These are phyloP conservation scores for Quercus alba DNA, from an alignment of 306 rosid species.

Conservation along the genomic window DNA sequence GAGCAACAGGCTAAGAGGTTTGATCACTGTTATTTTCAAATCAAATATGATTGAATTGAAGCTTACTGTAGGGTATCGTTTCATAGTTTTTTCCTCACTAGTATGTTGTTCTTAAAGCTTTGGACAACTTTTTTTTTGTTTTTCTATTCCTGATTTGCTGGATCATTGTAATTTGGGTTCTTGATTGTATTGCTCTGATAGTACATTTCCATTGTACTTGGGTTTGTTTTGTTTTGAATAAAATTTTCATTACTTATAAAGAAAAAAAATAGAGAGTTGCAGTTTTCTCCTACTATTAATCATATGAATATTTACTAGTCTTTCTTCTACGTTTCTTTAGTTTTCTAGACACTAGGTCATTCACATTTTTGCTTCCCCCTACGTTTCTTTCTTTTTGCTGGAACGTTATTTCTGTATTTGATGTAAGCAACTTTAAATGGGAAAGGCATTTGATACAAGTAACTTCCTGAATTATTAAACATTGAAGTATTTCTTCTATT, in stretches of 20 bases:
- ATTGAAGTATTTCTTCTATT: no score
- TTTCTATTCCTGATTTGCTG: no score
- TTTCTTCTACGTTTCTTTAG: not conserved
- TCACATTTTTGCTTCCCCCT: not conserved
- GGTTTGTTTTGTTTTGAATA: no score
- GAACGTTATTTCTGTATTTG: not conserved
- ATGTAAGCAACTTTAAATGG: no score
- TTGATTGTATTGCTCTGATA: no score
- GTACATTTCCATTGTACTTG: no score
- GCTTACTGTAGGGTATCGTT: constrained; percentile 1
- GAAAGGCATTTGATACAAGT: no score
- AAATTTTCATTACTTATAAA: no score
- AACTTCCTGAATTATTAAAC: no score
- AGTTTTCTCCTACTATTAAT: not conserved
- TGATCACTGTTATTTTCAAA: constrained; percentile 17
- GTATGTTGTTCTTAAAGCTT: not conserved
- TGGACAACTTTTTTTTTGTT: not conserved
- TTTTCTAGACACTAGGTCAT: not conserved
- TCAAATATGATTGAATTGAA: constrained; percentile 1
- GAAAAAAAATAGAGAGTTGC: not conserved
- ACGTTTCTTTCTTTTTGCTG: not conserved
- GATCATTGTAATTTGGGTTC: no score
- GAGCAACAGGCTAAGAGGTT: constrained; percentile 94
- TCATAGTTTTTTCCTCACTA: not conserved
- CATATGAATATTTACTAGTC: not conserved